Percentiles rank a stretch among this genome's conserved stretches.
These are phyloP conservation scores for Sugiyamaella boreocaroliniensis DNA, from an alignment of 805 yeast genomes.

Conservation along the genomic window DNA sequence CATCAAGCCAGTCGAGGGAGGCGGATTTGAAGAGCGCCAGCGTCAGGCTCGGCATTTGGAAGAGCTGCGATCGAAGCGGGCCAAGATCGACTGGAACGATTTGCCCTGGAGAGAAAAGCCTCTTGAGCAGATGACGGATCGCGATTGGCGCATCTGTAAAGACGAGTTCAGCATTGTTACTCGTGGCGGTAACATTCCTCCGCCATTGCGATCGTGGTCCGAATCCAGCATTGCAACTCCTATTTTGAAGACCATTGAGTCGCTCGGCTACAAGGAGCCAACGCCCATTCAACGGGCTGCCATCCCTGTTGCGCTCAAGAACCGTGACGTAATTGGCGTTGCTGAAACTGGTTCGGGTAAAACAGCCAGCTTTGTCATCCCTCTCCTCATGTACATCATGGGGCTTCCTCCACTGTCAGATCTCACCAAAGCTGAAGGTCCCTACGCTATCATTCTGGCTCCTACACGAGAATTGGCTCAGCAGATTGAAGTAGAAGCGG, in stretches of 20 bases:
- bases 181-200: constrained; percentile 39
- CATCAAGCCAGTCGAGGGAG: constrained; percentile 13
- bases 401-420: constrained; percentile 43
- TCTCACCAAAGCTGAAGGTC: constrained; percentile 51
- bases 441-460: constrained; percentile 68
- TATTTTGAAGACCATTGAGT: constrained; percentile 30
- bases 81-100: constrained; percentile 20
- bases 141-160: constrained; percentile 86
- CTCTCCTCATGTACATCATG: constrained; percentile 52
- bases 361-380: constrained; percentile 75
- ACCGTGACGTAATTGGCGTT: constrained; percentile 73
- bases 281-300: constrained; percentile 91
- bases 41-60: too few species aligned
- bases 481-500: constrained; percentile 68
- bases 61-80: constrained; percentile 1
- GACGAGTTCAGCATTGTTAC: constrained; percentile 68
- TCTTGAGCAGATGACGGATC: constrained; percentile 54
- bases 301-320: constrained; percentile 57
- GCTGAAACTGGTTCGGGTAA: constrained; percentile 98
- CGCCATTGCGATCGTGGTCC: constrained; percentile 70
- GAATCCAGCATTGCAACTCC: constrained; percentile 49
- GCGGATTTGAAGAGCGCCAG: constrained; percentile 21
- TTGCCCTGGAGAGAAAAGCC: constrained; percentile 66
- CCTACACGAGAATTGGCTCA: constrained; percentile 94
- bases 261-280: constrained; percentile 51